Base-by-base conservation (phyloP, 306 rosid genomes). In the Quercus suber region DNA sequence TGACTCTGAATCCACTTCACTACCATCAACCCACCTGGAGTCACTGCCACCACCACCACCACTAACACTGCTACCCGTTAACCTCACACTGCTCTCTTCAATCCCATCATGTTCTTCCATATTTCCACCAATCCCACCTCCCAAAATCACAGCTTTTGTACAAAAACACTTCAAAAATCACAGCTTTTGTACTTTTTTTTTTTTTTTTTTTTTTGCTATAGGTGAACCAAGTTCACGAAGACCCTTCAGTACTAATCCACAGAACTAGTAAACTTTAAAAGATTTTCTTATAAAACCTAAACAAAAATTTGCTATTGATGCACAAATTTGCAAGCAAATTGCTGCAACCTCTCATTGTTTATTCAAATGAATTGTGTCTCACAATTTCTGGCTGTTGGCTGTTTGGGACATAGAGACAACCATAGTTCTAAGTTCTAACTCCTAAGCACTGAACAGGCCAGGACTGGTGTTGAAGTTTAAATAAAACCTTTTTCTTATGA, bases 1-100 rank as follows among this genome's bases (percentile, higher is more conserved):
- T 30, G 78, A 82, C 53, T 91, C 97, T 76, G 91, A 82, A 19
- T 91, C 89, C 67, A 94, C 88, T 81, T 94, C 95, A 81, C 90
- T 92, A 13, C 98, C 97, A 82, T 94, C 94, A 31, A 92, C 98
- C 98, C 98, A 92, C 85, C 93, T 87, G 37, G 84, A 85, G 60
- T 84, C 94, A 73, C 88, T 86, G 57, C 90, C 83, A 52, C 85
- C 81, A 82, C 82, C 45, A 69, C 83, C 75, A 68, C 85, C 73
- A 63, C 81, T 77, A 68, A 82, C 73, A 63, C 74, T 70, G n/a
- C 84, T 81, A 19, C 73, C 75, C 79, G 79, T 71, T 82, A 91
- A 79, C 78, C 90, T 87, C 78, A 49, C 89, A 55, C 92, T 89
- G 17, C 84, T 80, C 86, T 92, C 99, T 83, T 89, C 97, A 72